Evolutionary conservation across 2,329 filamentous ascomycete species (phyloP), one percentile per base, ranked within the genome.

Genomic region (Pseudogymnoascus sp.): DNA sequence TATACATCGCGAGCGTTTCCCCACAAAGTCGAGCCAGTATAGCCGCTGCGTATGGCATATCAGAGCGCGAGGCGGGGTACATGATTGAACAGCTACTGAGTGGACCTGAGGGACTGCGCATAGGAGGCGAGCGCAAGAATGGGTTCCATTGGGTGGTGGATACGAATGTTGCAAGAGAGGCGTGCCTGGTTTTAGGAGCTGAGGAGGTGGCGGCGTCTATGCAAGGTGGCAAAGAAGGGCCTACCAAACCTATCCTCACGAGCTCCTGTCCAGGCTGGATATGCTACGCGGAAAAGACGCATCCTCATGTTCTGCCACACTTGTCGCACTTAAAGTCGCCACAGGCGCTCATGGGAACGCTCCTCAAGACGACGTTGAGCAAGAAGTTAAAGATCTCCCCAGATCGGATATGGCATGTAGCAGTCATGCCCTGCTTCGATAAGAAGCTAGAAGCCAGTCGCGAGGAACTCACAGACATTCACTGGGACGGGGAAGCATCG

Each of bases 371-470:
- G 0, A 85, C 90, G 0, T 78, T 99, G 37, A 92, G 89, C 75
- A 85, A 85, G 69, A 83, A 80, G 62, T 82, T 93, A 67, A 85
- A 85, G 36, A 86, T 97, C 60, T 77, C 88, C 0, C 89, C 92
- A 0, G 86, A 88, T 67, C 85, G 87, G 69, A 92, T 99, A 74
- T 99, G 93, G 91, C 93, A 98, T 76, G 77, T 98, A 62, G 92
- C 93, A 11, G 83, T 99, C 54, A 99, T 99, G 95, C 95, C 95
- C 19, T 99, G 95, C 76, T 98, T 99, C 75, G 95, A 99, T 76
- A 99, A 99, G 80, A 99, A 99, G 76, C 83, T 99, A 28, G 95
- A 99, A 78, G 95, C 95, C 6, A 96, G 92, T 70, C 87, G 95
- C 62, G 89, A 92, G 75, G 95, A 99, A 76, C 83, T 99, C 41